phyloP scores from a whole-genome alignment of 2,329 filamentous ascomycete genomes.

The Talaromyces amestolkiae region DNA sequence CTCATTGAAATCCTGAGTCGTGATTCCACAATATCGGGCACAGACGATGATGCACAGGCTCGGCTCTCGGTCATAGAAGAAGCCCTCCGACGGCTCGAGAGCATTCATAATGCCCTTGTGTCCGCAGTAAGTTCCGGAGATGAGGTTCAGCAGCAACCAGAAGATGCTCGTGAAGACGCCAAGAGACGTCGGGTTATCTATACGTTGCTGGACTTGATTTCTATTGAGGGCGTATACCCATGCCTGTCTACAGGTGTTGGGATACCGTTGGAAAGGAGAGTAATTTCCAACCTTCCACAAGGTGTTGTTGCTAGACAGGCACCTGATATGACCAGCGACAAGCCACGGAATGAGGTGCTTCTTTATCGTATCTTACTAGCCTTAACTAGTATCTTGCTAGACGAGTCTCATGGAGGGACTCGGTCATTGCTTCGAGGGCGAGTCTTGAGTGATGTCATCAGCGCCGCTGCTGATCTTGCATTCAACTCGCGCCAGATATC shows the following conservation, averaged over 20 bases:
- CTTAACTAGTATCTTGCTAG: conserved; percentile 33
- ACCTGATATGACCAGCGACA: conserved; percentile 21
- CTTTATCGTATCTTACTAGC: conserved; percentile 31
- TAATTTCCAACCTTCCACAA: conserved; percentile 43
- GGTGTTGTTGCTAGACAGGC: conserved; percentile 42
- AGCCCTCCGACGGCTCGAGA: conserved; percentile 34
- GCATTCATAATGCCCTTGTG: conserved; percentile 38
- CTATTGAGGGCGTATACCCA: conserved; percentile 46
- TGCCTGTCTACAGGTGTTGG: conserved; percentile 43
- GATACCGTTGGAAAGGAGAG: conserved; percentile 43
- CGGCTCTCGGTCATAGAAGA: conserved; percentile 32
- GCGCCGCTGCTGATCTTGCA: conserved; percentile 37
- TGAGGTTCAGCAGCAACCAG: conserved; percentile 22
- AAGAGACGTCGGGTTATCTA: conserved; percentile 40
- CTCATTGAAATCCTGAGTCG: conserved; percentile 35
- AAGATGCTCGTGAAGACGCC: conserved; percentile 40
- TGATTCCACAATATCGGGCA: conserved; percentile 7
- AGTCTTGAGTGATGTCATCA: conserved; percentile 43
- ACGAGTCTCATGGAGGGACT: conserved; percentile 34
- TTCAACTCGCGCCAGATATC: conserved; percentile 34
- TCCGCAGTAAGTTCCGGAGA: conserved; percentile 23
- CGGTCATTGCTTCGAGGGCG: conserved; percentile 40
- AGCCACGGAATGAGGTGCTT: conserved; percentile 30
- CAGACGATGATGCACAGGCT: conserved; percentile 20
- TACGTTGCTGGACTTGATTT: conserved; percentile 44